Evolutionary conservation across 768 basidiomycete species (phyloP).

Genomic region (Sarcomyxa edulis): DNA sequence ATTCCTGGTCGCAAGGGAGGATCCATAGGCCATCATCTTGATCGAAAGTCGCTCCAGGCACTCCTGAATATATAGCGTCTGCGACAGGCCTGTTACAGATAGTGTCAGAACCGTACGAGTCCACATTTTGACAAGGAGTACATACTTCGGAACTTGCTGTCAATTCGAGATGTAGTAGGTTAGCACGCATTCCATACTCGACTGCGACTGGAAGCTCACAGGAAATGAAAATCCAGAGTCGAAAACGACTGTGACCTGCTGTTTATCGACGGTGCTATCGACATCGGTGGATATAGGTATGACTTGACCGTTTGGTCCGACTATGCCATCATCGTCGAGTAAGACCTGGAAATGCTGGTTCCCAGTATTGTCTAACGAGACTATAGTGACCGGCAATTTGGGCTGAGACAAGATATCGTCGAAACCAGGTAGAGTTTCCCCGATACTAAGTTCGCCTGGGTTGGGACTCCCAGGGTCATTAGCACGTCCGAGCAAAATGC

Average conservation of each 20-base stretch:
- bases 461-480: constrained; percentile 42
- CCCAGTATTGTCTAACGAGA: constrained; percentile 28
- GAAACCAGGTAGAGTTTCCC: constrained; percentile 56
- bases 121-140: neutral
- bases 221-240: constrained; percentile 62
- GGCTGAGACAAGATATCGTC: constrained; percentile 57
- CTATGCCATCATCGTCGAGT: constrained; percentile 60
- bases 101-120: constrained; percentile 1
- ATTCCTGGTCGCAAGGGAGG: constrained; percentile 65
- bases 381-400: constrained; percentile 59
- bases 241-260: constrained; percentile 64
- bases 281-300: constrained; percentile 53
- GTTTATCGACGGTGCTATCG: constrained; percentile 68
- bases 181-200: neutral
- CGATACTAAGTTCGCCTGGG: constrained; percentile 64
- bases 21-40: constrained; percentile 53
- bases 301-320: constrained; percentile 67
- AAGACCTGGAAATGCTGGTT: constrained; percentile 81
- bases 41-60: constrained; percentile 66
- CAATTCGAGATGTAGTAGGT: no score
- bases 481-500: constrained; percentile 60
- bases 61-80: constrained; percentile 78
- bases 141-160: neutral
- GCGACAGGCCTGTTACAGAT: constrained; percentile 50
- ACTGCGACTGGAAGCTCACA: neutral